Evolutionary conservation across 2,329 filamentous ascomycete genomes (phyloP).

Genomic region (Teratosphaeria nubilosa): DNA sequence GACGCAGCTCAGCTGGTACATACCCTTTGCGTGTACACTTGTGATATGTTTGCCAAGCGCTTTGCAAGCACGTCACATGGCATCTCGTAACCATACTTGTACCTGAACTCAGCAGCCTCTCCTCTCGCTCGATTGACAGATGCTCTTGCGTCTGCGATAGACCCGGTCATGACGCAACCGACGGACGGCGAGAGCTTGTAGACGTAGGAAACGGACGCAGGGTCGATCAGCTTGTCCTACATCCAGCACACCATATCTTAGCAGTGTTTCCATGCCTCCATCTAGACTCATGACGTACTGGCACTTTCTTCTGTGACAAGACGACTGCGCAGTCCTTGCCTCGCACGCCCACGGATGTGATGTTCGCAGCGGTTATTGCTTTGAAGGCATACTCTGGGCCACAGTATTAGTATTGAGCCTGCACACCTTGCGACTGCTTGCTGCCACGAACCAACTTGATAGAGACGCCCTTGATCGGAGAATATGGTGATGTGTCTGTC

Average conservation of each 20-base stretch:
- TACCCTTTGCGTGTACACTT: slow-evolving; percentile 97
- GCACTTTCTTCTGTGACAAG: slow-evolving; percentile 98
- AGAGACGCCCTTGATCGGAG: slow-evolving; percentile 94
- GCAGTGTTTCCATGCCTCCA: slow-evolving; percentile 1
- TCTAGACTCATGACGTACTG: slow-evolving; percentile 51
- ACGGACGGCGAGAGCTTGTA: slow-evolving; percentile 94
- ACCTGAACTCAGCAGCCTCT: slow-evolving; percentile 94
- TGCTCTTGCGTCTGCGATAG: slow-evolving; percentile 91
- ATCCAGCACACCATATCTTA: slow-evolving; percentile 5
- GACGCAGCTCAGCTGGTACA: slow-evolving; percentile 18
- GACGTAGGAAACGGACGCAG: slow-evolving; percentile 91
- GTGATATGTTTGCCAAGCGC: slow-evolving; percentile 95
- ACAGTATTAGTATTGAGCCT: slow-evolving; percentile 6
- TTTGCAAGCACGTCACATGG: slow-evolving; percentile 94
- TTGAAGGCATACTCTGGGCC: slow-evolving; percentile 97
- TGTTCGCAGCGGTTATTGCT: slow-evolving; percentile 97
- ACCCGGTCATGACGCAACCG: slow-evolving; percentile 96
- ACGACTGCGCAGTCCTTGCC: slow-evolving; percentile 97
- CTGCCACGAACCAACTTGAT: slow-evolving; percentile 84
- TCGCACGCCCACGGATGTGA: slow-evolving; percentile 91
- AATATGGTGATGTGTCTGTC: slow-evolving; percentile 99
- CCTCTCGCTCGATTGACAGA: slow-evolving; percentile 86
- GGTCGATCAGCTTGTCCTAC: slow-evolving; percentile 98
- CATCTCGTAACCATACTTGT: slow-evolving; percentile 99
- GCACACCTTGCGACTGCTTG: slow-evolving; percentile 1